Base-by-base conservation (phyloP, 1,284 basidiomycete genomes). In the Vanrija humicola region DNA sequence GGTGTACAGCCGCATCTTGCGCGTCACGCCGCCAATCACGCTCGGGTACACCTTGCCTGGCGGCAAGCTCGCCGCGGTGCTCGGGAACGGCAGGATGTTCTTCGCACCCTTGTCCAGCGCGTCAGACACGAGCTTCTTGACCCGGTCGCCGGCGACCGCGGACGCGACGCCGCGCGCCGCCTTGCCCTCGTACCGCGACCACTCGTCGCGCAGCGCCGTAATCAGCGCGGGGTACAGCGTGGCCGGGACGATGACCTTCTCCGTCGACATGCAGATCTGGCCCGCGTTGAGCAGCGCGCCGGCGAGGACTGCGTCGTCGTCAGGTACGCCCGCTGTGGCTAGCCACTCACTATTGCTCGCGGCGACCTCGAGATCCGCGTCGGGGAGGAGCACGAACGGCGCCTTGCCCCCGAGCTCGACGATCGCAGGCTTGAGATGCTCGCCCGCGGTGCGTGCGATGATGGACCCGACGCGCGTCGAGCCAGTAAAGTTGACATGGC, bases 261-360 rank as follows among this genome's bases (percentile, higher is more conserved):
- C 84, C 1, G 84, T 83, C 1, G 84, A 83, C 84, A 87, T 86
- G 76, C 86, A 87, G 48, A 87, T 79, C 75, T 87, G 79, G 2
- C 86, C 86, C 4, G 82, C 84, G 70, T 85, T 81, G 25, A 83
- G 63, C 63, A 86, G 79, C 2, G 82, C 82, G 10, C 83, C 84
- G 43, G 78, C 82, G n/a, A 82, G 77, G 62, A 86, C 82, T 44
- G 28, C 28, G 28, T 28, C 6, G 10, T 7, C 28, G 34, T 47
- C 19, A 48, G 46, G 76, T 76, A 5, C n/a, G 42, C 28, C 10
- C 26, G 26, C 5, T 23, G 21, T 4, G n/a, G 25, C 2, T 4
- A n/a, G 25, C 2, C 1, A 42, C 53, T 59, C 46, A 64, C 62
- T 58, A 50, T 70, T 60, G 18, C 56, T 61, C 0, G 84, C 82